Percentiles rank a stretch among this genome's conserved stretches.
Evolutionary conservation across 2,329 filamentous ascomycete genomes (phyloP).

Genomic region (Fusarium goolgardi): DNA sequence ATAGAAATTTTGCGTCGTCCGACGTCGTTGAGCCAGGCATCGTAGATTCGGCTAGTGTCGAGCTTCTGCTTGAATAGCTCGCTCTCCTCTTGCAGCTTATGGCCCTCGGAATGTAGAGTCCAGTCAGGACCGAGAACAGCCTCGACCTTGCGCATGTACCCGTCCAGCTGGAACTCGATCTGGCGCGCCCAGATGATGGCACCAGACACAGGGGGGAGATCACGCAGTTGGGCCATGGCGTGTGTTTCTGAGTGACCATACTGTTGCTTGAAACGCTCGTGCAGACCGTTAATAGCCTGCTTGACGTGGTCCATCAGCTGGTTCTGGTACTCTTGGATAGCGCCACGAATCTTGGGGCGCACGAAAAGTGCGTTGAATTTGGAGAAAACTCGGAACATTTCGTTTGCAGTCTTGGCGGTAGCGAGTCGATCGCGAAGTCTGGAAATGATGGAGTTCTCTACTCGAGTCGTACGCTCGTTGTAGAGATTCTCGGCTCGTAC

Average conservation of each 20-base stretch:
- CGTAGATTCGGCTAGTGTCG: slow-evolving; percentile 91
- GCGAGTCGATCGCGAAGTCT: slow-evolving; percentile 90
- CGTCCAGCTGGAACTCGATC: slow-evolving; percentile 94
- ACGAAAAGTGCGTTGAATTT: slow-evolving; percentile 99
- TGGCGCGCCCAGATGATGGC: slow-evolving; percentile 98
- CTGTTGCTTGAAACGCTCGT: slow-evolving; percentile 98
- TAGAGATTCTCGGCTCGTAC: slow-evolving; percentile 94
- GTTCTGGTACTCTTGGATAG: slow-evolving; percentile 97
- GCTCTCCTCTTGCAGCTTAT: slow-evolving; percentile 92
- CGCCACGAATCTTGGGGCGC: slow-evolving; percentile 97
- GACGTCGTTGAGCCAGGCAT: slow-evolving; percentile 94
- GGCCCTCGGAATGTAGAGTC: slow-evolving; percentile 92
- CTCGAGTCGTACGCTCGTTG: slow-evolving; percentile 95
- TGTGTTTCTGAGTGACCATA: slow-evolving; percentile 98
- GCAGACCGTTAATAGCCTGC: slow-evolving; percentile 89
- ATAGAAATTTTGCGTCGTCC: slow-evolving; percentile 90
- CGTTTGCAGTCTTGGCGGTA: slow-evolving; percentile 95
- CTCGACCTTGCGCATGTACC: slow-evolving; percentile 99
- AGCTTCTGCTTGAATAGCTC: slow-evolving; percentile 96
- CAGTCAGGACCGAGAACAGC: slow-evolving; percentile 95
- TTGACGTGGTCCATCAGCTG: slow-evolving; percentile 99
- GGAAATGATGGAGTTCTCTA: slow-evolving; percentile 99
- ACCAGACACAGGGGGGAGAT: slow-evolving; percentile 94
- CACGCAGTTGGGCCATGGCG: slow-evolving; percentile 96
- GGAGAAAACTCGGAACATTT: slow-evolving; percentile 99